Evolutionary conservation across 208 protist genomes (phyloP), one percentile per base, ranked within the genome.

Genomic region (Leishmania mexicana): DNA sequence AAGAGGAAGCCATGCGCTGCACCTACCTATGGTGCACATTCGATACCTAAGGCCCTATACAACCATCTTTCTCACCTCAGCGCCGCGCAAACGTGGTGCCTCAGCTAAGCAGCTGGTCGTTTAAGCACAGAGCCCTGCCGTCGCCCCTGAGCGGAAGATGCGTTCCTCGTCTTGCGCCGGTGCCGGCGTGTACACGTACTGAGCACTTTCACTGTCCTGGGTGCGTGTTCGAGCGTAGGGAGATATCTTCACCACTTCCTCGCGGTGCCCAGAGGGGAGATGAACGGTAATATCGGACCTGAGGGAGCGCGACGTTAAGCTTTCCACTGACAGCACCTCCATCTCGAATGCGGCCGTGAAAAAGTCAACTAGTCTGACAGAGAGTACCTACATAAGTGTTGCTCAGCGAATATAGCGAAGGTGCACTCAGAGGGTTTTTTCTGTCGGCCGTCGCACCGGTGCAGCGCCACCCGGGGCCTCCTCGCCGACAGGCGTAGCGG

Each of bases 281-380:
- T 79, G 64, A 7, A 83, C 31, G 45, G 58, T 77, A 13, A 85
- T 57, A 38, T 76, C 67, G 40, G 42, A 47, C 24, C 88, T 88
- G 53, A 83, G 68, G 58, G 75, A 78, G 40, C 86, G 81, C 74
- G 24, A 40, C 11, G n/a, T 78, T 6, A 54, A 74, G 74, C 81
- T 87, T 80, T 88, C 77, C 49, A 92, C 64, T 19, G 90, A 86
- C 2, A 65, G 75, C 35, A 98, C 80, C 77, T 98, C 87, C 35
- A 97, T 86, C 42, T 93, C 80, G 80, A 97, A 96, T 3, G 88
- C 83, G 3, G 99, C 94, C 15, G 92, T 93, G 65, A 98, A 87
- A 85, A 99, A 99, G 76, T 99, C 91, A 79, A 99, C 90, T 75
- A 99, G 99, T 31, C 87, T 89, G 10, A 99, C 80, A 1, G 92